These are phyloP conservation scores for Lonicera japonica DNA, from an alignment of 129 eudicot species.

Conservation along the genomic window DNA sequence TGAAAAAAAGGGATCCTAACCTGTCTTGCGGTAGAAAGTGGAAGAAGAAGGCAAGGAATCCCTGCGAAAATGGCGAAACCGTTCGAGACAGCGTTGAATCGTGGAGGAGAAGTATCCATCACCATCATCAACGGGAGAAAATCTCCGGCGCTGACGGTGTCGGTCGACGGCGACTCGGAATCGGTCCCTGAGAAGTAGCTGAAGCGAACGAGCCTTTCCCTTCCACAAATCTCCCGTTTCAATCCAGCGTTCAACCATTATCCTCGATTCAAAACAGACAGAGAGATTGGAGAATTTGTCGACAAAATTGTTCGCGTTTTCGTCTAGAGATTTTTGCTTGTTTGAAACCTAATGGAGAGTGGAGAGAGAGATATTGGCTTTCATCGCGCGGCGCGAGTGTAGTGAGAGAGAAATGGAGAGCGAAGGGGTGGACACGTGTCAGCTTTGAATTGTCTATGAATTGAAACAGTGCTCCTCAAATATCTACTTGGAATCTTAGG, in stretches of 20 bases:
- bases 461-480: no score
- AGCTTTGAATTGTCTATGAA: no score
- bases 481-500: no score
- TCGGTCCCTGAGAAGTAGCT: slow-evolving; percentile 50
- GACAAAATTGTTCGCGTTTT: neutral
- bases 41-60: slow-evolving; percentile 45
- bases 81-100: slow-evolving; percentile 36
- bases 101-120: slow-evolving; percentile 35
- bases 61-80: slow-evolving; percentile 48
- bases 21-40: slow-evolving; percentile 50
- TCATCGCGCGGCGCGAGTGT: slow-evolving; percentile 6
- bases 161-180: slow-evolving; percentile 64
- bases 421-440: no score
- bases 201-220: slow-evolving; percentile 44
- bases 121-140: no score
- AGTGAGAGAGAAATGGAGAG: neutral
- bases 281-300: neutral
- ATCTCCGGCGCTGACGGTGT: slow-evolving; percentile 33
- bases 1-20: slow-evolving; percentile 6
- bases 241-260: slow-evolving; percentile 30
- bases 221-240: slow-evolving; percentile 43
- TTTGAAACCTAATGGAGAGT: neutral
- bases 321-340: neutral
- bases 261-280: neutral
- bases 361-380: no score